These are phyloP conservation scores for Fusarium sp. DNA, from an alignment of 2,329 filamentous ascomycete genomes.

Conservation along the genomic window DNA sequence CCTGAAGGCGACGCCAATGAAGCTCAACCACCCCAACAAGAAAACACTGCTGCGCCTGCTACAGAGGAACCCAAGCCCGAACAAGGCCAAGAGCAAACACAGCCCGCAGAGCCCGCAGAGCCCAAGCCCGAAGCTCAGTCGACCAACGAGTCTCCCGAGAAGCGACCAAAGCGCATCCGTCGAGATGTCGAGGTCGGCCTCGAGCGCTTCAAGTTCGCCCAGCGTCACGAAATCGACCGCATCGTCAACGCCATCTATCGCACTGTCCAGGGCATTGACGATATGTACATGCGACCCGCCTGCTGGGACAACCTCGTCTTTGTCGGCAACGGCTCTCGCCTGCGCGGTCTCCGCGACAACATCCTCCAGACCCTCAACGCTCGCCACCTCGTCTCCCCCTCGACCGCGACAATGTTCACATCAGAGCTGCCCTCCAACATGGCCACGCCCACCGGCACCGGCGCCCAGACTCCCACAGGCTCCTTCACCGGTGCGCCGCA, in stretches of 20 bases:
- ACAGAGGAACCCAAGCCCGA: conserved; percentile 38
- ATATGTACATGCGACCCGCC: conserved; percentile 82
- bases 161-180: conserved; percentile 65
- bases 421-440: conserved; percentile 95
- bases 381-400: conserved; percentile 90
- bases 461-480: conserved; percentile 85
- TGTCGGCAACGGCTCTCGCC: conserved; percentile 82
- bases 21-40: conserved; percentile 17
- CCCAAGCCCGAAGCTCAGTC: conserved; percentile 34
- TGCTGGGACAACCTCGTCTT: conserved; percentile 95
- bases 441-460: conserved; percentile 88
- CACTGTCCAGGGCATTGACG: conserved; percentile 82
- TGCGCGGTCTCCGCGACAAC: conserved; percentile 86
- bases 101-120: conserved; percentile 36
- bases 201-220: conserved; percentile 76
- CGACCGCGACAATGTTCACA: conserved; percentile 94
- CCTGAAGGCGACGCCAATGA: conserved; percentile 27
- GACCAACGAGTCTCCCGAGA: conserved; percentile 50
- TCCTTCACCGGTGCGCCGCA: conserved; percentile 63
- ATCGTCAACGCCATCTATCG: conserved; percentile 87
- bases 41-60: conserved; percentile 3
- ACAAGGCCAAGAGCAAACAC: conserved; percentile 36
- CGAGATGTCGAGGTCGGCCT: conserved; percentile 79
- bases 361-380: conserved; percentile 80
- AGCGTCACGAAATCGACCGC: conserved; percentile 78